Conservation (phyloP, 495 filamentous ascomycete species). For the Hypoxylon crocopeplum region DNA sequence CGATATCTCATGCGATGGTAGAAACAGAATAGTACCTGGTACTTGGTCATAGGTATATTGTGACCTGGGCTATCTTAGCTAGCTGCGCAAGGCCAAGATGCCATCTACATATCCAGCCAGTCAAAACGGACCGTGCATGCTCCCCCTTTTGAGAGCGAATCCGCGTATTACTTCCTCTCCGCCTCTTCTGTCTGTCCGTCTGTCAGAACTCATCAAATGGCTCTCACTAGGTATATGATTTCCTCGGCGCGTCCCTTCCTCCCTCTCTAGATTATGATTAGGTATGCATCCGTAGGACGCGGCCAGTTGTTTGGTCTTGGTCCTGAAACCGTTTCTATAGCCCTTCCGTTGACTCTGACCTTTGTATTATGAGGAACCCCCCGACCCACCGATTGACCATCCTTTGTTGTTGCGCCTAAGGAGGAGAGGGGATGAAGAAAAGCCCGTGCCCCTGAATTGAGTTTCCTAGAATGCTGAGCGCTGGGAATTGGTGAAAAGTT, state of each 20-base stretch:
- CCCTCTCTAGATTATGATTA: slow-evolving; percentile 32
- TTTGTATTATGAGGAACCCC: neutral
- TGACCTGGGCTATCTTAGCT: slow-evolving; percentile 10
- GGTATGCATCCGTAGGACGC: slow-evolving; percentile 18
- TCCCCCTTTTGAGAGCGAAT: slow-evolving; percentile 1
- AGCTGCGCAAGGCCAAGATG: slow-evolving; percentile 4
- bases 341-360: slow-evolving; percentile 5
- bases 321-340: slow-evolving; percentile 29
- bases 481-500: slow-evolving; percentile 1
- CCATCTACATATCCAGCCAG: slow-evolving; percentile 17
- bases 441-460: neutral
- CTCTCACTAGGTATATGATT: neutral
- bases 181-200: neutral
- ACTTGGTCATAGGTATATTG: slow-evolving; percentile 21
- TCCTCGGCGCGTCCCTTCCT: slow-evolving; percentile 15
- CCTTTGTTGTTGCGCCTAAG: neutral
- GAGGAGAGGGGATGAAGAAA: neutral
- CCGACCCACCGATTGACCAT: neutral
- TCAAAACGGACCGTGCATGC: neutral
- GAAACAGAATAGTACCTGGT: neutral
- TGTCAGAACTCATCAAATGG: too few relatives aligned
- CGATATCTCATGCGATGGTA: too few relatives aligned
- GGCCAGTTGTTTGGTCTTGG: slow-evolving; percentile 5
- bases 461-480: slow-evolving; percentile 5
- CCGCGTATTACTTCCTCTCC: slow-evolving; percentile 15